Base-by-base conservation (phyloP, 2,329 filamentous ascomycete species). In the Fusarium sp. region DNA sequence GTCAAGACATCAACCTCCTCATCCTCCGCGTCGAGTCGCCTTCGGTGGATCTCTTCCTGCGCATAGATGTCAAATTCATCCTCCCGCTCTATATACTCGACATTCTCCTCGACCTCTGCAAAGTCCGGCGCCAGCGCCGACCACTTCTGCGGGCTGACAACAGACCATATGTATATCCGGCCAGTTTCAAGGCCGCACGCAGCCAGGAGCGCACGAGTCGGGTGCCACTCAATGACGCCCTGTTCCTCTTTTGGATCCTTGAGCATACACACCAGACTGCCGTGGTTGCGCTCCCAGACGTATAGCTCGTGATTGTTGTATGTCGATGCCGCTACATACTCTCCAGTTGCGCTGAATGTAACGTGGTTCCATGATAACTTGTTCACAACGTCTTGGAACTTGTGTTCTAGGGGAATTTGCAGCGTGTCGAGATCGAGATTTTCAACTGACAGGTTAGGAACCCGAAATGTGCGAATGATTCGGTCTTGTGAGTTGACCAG, bases 301-400 rank as follows among this genome's bases (percentile, higher is more conserved):
- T 98, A 98, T 69, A 99, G 93, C 81, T 99, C 95, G 75, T 98
- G 95, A 77, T 99, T 99, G 86, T 98, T 98, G 80, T 94, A 97
- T 2, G 96, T 98, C 28, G 94, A 97, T 1, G 97, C 96, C 27
- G 94, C 94, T 41, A 99, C 94, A 78, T 98, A 98, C 81, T 99
- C 96, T 55, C 94, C 95, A 0, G 93, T 96, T 1, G 94, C 92
- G 76, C 94, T 97, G 79, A 99, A 98, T 0, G 95, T 94, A 62
- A 97, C 95, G 77, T 98, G 94, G 77, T 98, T 99, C 96, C 96
- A 99, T 7, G 93, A 94, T 12, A 98, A 84, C 46, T 93, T 90
- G 78, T 99, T 98, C 53, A 99, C 96, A 5, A 98, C 92, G 78
- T 99, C 97, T 80, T 98, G 95, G 75, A 98, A 99, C 78, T 98